These are phyloP conservation scores for Epithele typhae DNA, from an alignment of 768 basidiomycete species.

Conservation along the genomic window DNA sequence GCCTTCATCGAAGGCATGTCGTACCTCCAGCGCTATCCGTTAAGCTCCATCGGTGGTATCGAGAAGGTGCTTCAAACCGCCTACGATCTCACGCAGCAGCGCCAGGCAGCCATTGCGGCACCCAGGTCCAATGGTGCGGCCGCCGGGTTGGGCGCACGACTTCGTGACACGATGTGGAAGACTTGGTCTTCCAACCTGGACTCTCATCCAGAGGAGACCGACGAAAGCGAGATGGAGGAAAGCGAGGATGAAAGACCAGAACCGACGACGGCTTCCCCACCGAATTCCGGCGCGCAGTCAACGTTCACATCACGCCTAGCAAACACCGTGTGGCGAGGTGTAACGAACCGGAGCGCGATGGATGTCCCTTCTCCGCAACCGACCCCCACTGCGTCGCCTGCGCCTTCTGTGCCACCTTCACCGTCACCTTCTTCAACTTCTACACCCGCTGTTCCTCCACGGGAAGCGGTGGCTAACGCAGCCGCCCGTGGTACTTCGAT, in stretches of 20 bases:
- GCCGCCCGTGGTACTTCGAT: conserved; percentile 25
- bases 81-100: conserved; percentile 51
- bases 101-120: conserved; percentile 34
- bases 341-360: conserved; percentile 73
- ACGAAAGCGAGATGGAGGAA: conserved; percentile 30
- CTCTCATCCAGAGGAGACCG: conserved; percentile 24
- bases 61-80: conserved; percentile 68
- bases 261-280: not conserved
- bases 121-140: conserved; percentile 19
- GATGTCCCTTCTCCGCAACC: conserved; percentile 42
- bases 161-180: conserved; percentile 62
- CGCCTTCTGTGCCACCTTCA: conserved; percentile 15
- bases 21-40: conserved; percentile 61
- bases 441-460: conserved; percentile 11
- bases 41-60: conserved; percentile 62
- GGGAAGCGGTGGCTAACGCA: conserved; percentile 10
- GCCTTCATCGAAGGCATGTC: conserved; percentile 64
- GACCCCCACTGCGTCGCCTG: conserved; percentile 18
- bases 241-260: conserved; percentile 10
- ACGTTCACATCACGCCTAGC: conserved; percentile 52
- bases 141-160: conserved; percentile 48
- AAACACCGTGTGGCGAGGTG: conserved; percentile 68
- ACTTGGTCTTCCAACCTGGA: conserved; percentile 45
- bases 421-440: conserved; percentile 14
- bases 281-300: conserved; percentile 19